A percentile compares a stretch with the other conserved stretches of the same genome.
Evolutionary conservation across 371 early-diverging fungal species (phyloP).

Genomic region (Rhizopus arrhizus): DNA sequence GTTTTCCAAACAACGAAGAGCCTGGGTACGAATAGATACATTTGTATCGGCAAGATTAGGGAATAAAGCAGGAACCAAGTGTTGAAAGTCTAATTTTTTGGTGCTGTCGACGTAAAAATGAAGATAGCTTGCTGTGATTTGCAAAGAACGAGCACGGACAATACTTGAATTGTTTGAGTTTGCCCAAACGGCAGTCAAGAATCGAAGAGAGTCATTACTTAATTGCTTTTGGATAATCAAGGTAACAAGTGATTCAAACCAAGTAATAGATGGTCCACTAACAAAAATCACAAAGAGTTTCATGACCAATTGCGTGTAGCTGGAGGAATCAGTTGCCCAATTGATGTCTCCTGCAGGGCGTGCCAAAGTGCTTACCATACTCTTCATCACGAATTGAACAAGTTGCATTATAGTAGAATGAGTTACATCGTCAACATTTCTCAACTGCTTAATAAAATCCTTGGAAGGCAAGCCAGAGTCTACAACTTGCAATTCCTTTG

Average conservation of each 20-base stretch:
- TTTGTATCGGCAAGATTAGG: conserved; percentile 60
- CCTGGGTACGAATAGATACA: conserved; percentile 60
- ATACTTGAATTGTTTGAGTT: conserved; percentile 31
- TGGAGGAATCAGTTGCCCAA: conserved; percentile 5
- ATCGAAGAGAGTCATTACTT: conserved; percentile 60
- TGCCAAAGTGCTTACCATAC: conserved; percentile 12
- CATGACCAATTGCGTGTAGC: conserved; percentile 20
- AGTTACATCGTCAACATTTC: conserved; percentile 20
- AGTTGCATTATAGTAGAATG: conserved; percentile 24
- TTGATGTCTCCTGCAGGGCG: conserved; percentile 15
- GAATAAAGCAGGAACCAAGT: conserved; percentile 77
- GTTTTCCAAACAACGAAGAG: conserved; percentile 56
- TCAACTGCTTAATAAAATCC: conserved; percentile 27
- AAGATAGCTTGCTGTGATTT: conserved; percentile 65
- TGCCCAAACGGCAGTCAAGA: conserved; percentile 68
- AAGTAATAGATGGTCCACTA: conserved; percentile 41
- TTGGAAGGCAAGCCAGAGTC: conserved; percentile 19
- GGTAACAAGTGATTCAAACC: conserved; percentile 58
- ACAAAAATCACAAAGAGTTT: conserved; percentile 53
- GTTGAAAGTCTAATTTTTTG: conserved; percentile 70
- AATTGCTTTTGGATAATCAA: conserved; percentile 60
- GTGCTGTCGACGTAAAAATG: conserved; percentile 41
- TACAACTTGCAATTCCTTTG: background rate
- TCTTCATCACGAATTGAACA: conserved; percentile 19
- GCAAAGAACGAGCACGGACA: conserved; percentile 63